These are phyloP conservation scores for Pilatotrama ljubarskyi DNA, from an alignment of 768 basidiomycete genomes.

Conservation along the genomic window DNA sequence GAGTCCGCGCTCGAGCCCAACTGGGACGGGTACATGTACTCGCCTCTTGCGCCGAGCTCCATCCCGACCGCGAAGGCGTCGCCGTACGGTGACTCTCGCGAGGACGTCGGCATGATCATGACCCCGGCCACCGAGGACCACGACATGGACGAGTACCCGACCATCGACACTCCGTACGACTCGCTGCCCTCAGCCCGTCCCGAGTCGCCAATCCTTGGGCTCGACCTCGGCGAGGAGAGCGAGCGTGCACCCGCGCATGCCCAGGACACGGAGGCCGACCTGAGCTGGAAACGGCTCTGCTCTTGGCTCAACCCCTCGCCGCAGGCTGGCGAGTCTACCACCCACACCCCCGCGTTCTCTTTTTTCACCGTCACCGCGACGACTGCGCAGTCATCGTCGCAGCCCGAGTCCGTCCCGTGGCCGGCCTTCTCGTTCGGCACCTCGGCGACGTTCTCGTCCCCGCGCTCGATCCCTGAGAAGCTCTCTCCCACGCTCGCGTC, in stretches of 20 bases:
- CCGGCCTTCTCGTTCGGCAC: constrained; percentile 15
- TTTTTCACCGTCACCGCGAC: constrained; percentile 20
- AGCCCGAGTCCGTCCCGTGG: constrained; percentile 22
- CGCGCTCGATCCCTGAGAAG: constrained; percentile 18
- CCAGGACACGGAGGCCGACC: not conserved
- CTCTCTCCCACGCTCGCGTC: constrained; percentile 12
- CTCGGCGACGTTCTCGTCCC: constrained; percentile 14
- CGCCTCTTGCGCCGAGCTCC: constrained; percentile 22
- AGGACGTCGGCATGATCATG: constrained; percentile 25
- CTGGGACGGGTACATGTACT: constrained; percentile 33
- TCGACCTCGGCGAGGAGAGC: constrained; percentile 18
- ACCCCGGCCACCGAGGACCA: constrained; percentile 25
- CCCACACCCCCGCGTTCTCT: constrained; percentile 17
- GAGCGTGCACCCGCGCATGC: not conserved
- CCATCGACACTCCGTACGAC: constrained; percentile 22
- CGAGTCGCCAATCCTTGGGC: constrained; percentile 30
- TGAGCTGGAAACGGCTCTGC: constrained; percentile 20
- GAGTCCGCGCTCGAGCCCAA: constrained; percentile 60
- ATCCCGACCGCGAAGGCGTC: constrained; percentile 27
- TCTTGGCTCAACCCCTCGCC: constrained; percentile 18
- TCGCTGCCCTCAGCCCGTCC: constrained; percentile 23
- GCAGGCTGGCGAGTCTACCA: constrained; percentile 8
- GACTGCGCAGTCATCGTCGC: constrained; percentile 20
- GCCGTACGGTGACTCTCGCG: constrained; percentile 10
- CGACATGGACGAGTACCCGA: constrained; percentile 27